phyloP scores from a whole-genome alignment of 2,329 filamentous ascomycete genomes.

The Trichoderma gracile region DNA sequence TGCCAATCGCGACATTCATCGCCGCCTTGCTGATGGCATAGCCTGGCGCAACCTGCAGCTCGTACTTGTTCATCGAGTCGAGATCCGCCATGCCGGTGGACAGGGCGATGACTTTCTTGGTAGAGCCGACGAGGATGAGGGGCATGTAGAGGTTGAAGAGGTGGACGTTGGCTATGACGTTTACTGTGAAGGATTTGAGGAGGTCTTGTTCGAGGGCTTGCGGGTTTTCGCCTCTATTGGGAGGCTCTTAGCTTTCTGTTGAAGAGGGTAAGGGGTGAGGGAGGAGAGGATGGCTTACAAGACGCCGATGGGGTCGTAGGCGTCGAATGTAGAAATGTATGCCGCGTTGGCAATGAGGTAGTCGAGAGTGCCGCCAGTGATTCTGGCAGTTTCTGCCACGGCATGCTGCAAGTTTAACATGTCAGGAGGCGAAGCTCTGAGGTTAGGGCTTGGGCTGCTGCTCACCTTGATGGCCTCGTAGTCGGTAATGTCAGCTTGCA shows the following conservation, averaged over 20 bases:
- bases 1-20: not conserved
- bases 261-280: not conserved
- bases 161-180: not conserved
- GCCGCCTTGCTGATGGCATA: conserved; percentile 14
- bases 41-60: not conserved
- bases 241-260: too few species aligned
- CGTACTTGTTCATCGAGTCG: not conserved
- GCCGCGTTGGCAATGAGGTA: conserved; percentile 4
- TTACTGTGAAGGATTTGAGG: conserved; percentile 12
- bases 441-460: not conserved
- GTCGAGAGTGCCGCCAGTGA: not conserved
- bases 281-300: not conserved
- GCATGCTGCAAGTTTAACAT: not conserved
- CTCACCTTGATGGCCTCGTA: conserved; percentile 1
- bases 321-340: conserved; percentile 1
- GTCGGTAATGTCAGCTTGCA: conserved; percentile 9
- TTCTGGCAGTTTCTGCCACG: not conserved
- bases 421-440: not conserved
- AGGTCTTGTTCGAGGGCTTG: not conserved
- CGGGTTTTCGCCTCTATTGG: not conserved
- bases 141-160: conserved; percentile 8
- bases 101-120: conserved; percentile 1
- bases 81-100: conserved; percentile 12
- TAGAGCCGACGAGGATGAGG: not conserved
- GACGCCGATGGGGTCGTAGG: not conserved